Percentiles rank a stretch among this genome's conserved stretches.
phyloP scores from a whole-genome alignment of 2,329 filamentous ascomycete genomes.

The Exophiala sp. region DNA sequence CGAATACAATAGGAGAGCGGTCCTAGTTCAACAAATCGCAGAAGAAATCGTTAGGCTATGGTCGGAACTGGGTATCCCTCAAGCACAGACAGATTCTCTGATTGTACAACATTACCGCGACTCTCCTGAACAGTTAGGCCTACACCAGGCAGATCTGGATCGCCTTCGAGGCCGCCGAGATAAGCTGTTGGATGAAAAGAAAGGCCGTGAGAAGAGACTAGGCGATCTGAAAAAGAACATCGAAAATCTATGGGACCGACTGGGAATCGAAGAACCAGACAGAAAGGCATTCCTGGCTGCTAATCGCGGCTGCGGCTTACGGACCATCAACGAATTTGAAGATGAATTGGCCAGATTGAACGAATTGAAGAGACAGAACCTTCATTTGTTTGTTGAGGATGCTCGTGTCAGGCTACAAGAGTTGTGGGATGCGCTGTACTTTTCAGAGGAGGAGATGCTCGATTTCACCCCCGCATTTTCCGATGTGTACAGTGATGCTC shows the following conservation, averaged over 20 bases:
- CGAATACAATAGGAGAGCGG: constrained; percentile 81
- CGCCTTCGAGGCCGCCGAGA: constrained; percentile 69
- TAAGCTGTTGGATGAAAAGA: constrained; percentile 82
- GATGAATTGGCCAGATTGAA: constrained; percentile 81
- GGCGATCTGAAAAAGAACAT: constrained; percentile 70
- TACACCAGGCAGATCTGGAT: constrained; percentile 79
- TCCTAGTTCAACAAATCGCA: constrained; percentile 64
- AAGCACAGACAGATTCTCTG: constrained; percentile 78
- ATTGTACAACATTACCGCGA: constrained; percentile 89
- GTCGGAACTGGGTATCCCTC: constrained; percentile 90
- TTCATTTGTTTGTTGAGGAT: constrained; percentile 94
- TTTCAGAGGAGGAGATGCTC: constrained; percentile 97
- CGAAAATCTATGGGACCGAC: constrained; percentile 81
- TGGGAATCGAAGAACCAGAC: constrained; percentile 75
- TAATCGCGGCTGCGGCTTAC: constrained; percentile 84
- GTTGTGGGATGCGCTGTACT: constrained; percentile 89
- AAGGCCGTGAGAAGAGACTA: constrained; percentile 68
- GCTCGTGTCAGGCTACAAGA: constrained; percentile 84
- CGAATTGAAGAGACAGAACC: constrained; percentile 88
- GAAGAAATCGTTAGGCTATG: constrained; percentile 90
- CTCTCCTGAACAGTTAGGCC: constrained; percentile 83
- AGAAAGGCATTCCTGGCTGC: constrained; percentile 76
- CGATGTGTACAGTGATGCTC: constrained; percentile 91
- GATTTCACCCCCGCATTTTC: constrained; percentile 96
- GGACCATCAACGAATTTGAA: constrained; percentile 93